Conservation (phyloP, 176 grass and related monocot species). For the Phragmites australis region DNA sequence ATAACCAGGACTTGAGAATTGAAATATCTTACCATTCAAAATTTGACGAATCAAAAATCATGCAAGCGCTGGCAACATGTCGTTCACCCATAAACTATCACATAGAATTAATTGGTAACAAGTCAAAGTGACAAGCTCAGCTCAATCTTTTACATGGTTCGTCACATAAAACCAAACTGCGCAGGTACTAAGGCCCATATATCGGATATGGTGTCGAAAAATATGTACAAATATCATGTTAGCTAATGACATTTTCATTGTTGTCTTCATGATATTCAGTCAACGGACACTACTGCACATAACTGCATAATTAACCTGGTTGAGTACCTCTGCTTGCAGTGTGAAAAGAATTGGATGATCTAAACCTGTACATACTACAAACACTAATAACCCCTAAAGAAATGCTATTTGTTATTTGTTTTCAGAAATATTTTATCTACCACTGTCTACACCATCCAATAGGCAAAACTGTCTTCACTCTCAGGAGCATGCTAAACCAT, state of each 20-base stretch:
- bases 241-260: constrained; percentile 32
- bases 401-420: constrained; percentile 43
- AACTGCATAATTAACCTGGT: constrained; percentile 23
- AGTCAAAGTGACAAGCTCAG: not conserved
- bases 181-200: not conserved
- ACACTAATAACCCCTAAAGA: constrained; percentile 30
- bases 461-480: constrained; percentile 54
- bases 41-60: not conserved
- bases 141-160: constrained; percentile 24
- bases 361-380: constrained; percentile 52
- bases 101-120: not conserved
- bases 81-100: not conserved
- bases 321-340: constrained; percentile 5
- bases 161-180: constrained; percentile 13
- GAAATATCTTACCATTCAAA: not conserved
- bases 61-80: not conserved
- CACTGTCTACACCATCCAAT: constrained; percentile 44
- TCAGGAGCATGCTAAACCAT: constrained; percentile 64
- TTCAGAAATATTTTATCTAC: constrained; percentile 33
- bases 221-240: constrained; percentile 54
- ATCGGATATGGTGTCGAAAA: not conserved
- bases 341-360: constrained; percentile 44
- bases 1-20: not conserved
- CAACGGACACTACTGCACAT: constrained; percentile 24
- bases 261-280: constrained; percentile 32